Percentiles rank a stretch among this genome's conserved stretches.
phyloP scores from a whole-genome alignment of 2,329 filamentous ascomycete genomes.

The Clonostachys solani region DNA sequence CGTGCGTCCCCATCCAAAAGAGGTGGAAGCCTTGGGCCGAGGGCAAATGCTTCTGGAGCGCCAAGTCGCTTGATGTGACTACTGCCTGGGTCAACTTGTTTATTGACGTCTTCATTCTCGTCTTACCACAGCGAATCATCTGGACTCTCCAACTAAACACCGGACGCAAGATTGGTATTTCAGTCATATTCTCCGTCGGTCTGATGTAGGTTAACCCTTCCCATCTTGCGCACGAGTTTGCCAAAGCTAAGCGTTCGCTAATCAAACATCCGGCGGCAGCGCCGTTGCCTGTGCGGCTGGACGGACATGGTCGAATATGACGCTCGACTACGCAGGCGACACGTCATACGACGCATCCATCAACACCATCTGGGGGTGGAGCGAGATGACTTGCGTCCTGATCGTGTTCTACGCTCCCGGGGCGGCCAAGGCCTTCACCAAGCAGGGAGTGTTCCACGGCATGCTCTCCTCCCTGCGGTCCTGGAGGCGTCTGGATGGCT shows the following conservation, averaged over 20 bases:
- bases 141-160: constrained; percentile 17
- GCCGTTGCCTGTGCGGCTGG: no score
- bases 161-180: constrained; percentile 17
- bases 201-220: constrained; percentile 18
- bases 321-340: no score
- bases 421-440: neutral
- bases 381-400: neutral
- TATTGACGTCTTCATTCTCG: constrained; percentile 16
- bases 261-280: no score
- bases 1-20: constrained; percentile 15
- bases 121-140: constrained; percentile 19
- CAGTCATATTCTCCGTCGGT: constrained; percentile 20
- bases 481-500: neutral
- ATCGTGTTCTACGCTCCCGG: neutral
- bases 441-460: neutral
- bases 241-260: no score
- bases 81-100: constrained; percentile 14
- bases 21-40: no score
- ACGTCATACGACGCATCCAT: no score
- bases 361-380: no score
- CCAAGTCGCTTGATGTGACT: constrained; percentile 6
- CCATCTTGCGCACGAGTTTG: no score
- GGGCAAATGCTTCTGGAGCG: no score
- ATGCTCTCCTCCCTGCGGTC: neutral
- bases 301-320: no score